These are phyloP conservation scores for Metschnikowia hibisci DNA, from an alignment of 805 yeast species.

Conservation along the genomic window DNA sequence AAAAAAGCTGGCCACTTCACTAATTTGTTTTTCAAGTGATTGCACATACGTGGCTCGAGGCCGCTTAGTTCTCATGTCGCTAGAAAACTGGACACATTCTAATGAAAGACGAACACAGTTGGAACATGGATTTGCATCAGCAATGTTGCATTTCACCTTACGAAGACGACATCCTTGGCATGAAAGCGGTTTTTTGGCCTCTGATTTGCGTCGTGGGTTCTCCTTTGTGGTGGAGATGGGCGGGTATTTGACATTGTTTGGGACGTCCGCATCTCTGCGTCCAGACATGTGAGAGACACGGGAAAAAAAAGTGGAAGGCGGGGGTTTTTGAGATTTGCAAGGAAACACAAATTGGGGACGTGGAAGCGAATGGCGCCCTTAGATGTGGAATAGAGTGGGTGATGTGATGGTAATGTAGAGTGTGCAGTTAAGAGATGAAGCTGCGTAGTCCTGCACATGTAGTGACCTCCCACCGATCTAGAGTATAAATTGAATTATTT, in stretches of 20 bases:
- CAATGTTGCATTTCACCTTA: slow-evolving; percentile 48
- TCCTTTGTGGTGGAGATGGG: background rate
- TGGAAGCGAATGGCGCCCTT: background rate
- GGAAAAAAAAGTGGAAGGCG: background rate
- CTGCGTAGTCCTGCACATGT: background rate
- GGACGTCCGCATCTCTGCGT: slow-evolving; percentile 1
- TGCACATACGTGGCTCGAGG: slow-evolving; percentile 50
- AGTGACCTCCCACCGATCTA: background rate
- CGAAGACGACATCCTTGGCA: slow-evolving; percentile 42
- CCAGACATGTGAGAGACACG: slow-evolving; percentile 5
- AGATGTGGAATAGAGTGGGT: background rate
- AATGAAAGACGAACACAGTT: slow-evolving; percentile 41
- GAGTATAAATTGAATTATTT: background rate
- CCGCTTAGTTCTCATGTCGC: slow-evolving; percentile 49
- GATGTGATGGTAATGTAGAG: background rate
- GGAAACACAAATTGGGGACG: background rate
- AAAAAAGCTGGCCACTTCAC: slow-evolving; percentile 23
- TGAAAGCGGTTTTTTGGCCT: slow-evolving; percentile 13
- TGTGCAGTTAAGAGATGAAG: background rate
- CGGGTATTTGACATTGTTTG: background rate
- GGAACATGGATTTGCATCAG: slow-evolving; percentile 40
- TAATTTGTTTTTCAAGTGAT: slow-evolving; percentile 34
- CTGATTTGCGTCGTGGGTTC: background rate
- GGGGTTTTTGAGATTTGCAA: background rate
- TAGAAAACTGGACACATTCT: slow-evolving; percentile 44